A percentile compares a stretch with the other conserved stretches of the same genome.
phyloP scores from a whole-genome alignment of 169 alveolate genomes.

The Neospora caninum region DNA sequence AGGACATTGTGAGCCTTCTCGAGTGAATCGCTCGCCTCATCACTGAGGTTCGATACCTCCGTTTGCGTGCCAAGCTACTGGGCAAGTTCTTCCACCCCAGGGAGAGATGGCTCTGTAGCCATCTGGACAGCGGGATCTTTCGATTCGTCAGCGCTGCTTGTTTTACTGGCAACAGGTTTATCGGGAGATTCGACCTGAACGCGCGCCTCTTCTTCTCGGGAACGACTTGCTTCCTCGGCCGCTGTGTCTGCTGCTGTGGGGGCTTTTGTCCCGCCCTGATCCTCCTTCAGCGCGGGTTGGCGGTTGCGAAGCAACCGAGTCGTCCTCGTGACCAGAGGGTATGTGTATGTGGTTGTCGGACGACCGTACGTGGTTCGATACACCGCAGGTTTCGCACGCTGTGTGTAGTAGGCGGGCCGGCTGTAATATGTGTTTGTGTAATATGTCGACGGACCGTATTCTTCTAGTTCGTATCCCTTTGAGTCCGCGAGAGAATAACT shows the following conservation, averaged over 20 bases:
- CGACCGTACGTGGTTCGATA: neutral
- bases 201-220: neutral
- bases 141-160: no score
- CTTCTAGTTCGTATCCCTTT: neutral
- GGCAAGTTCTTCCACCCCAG: neutral
- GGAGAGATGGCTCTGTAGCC: neutral
- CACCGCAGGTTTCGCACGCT: neutral
- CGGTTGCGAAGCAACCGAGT: neutral
- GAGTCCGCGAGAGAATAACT: conserved; percentile 19
- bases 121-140: no score
- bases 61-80: neutral
- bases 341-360: neutral
- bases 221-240: neutral
- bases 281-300: neutral
- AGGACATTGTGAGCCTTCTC: neutral
- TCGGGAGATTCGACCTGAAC: no score
- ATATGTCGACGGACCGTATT: neutral
- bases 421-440: neutral
- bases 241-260: neutral
- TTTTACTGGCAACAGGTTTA: no score
- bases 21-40: neutral
- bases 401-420: neutral
- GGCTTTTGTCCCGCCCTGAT: neutral
- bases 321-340: neutral
- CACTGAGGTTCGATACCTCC: neutral